Evolutionary conservation across 208 protist species (phyloP).

Genomic region (Porcisia hertigi): DNA sequence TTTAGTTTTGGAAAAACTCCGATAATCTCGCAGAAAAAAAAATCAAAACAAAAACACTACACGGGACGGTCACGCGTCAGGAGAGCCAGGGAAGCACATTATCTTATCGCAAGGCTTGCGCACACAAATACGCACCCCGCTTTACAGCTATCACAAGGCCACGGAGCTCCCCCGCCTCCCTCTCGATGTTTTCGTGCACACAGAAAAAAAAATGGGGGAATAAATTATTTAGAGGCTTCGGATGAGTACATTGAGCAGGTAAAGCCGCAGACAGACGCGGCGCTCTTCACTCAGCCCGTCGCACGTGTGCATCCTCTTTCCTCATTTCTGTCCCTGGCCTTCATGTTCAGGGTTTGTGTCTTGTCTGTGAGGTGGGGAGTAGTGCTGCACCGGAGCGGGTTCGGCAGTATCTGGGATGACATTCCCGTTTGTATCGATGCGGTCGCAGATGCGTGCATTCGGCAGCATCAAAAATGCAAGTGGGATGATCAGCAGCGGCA

Average conservation of each 20-base stretch:
- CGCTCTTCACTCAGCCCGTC: neutral
- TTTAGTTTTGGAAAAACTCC: neutral
- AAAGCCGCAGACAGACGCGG: neutral
- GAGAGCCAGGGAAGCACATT: too few species aligned
- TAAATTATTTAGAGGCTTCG: neutral
- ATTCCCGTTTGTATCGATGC: slow-evolving; percentile 42
- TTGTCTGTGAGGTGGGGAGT: too few species aligned
- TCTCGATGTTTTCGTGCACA: neutral
- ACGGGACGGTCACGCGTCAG: too few species aligned
- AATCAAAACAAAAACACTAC: too few species aligned
- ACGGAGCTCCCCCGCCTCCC: neutral
- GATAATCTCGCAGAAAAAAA: neutral
- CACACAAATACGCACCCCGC: too few species aligned
- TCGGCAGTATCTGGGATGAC: slow-evolving; percentile 35
- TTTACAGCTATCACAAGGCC: neutral
- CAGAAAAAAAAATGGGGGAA: neutral
- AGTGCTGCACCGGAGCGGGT: neutral
- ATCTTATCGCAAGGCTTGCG: too few species aligned
- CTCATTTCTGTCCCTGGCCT: neutral
- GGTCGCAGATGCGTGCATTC: slow-evolving; percentile 46
- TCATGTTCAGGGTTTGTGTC: neutral
- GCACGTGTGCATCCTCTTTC: neutral
- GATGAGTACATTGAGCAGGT: too few species aligned
- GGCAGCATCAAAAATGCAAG: slow-evolving; percentile 70
- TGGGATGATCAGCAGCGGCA: slow-evolving; percentile 62